Percentiles rank a stretch among this genome's conserved stretches.
phyloP scores from a whole-genome alignment of 2,329 filamentous ascomycete genomes.

The Rhinocladiella similis region DNA sequence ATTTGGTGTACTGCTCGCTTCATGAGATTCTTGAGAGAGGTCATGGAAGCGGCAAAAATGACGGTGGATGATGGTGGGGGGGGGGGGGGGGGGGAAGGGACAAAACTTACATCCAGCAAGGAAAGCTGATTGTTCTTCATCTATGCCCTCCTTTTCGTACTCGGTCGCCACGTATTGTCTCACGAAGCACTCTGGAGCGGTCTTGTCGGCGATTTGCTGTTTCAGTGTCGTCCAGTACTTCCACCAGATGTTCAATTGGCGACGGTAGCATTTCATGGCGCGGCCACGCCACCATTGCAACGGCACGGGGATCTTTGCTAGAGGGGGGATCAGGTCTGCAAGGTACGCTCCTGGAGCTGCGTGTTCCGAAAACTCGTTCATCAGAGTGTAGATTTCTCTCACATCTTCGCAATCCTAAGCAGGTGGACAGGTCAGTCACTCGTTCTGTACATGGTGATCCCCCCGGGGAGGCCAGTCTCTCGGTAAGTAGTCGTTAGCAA shows the following conservation, averaged over 20 bases:
- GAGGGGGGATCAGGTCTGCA: slow-evolving; percentile 17
- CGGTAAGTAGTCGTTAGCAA: too few relatives aligned
- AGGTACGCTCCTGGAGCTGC: slow-evolving; percentile 10
- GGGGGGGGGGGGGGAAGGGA: too few relatives aligned
- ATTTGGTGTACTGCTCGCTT: not conserved
- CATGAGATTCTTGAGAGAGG: not conserved
- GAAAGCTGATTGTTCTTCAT: slow-evolving; percentile 37
- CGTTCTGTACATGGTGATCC: too few relatives aligned
- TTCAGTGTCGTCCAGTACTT: slow-evolving; percentile 16
- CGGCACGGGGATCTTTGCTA: slow-evolving; percentile 14
- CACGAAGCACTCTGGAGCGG: slow-evolving; percentile 16
- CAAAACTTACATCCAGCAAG: slow-evolving; percentile 33
- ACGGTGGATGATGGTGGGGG: too few relatives aligned
- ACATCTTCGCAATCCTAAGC: slow-evolving; percentile 13
- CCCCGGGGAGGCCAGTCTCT: too few relatives aligned
- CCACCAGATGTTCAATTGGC: slow-evolving; percentile 9
- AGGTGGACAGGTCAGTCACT: not conserved
- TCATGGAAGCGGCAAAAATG: too few relatives aligned
- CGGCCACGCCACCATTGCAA: slow-evolving; percentile 14
- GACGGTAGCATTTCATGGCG: slow-evolving; percentile 3
- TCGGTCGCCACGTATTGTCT: slow-evolving; percentile 9
- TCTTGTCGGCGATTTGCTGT: slow-evolving; percentile 8
- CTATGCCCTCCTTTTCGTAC: slow-evolving; percentile 35
- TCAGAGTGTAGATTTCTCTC: slow-evolving; percentile 8
- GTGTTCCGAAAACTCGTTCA: slow-evolving; percentile 12